Percentiles rank a stretch among this genome's conserved stretches.
Evolutionary conservation across 345 rosid species (phyloP).

Genomic region (Acer campestre): DNA sequence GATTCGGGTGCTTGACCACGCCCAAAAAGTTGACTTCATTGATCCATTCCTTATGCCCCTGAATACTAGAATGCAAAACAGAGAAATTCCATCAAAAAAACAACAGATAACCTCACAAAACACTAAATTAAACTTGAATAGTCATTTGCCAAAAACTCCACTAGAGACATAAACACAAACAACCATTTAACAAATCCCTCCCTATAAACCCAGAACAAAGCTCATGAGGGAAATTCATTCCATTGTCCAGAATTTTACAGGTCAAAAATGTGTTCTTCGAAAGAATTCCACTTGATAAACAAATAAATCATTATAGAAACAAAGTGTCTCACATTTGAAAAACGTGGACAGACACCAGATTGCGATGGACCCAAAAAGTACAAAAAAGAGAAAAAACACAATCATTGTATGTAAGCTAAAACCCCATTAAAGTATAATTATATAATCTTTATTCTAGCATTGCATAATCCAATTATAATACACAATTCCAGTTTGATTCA

Average conservation of each 20-base stretch:
- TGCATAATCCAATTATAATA: not conserved
- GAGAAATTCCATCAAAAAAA: slow-evolving; percentile 19
- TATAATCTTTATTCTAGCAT: not conserved
- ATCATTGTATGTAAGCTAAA: not conserved
- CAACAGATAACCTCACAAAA: slow-evolving; percentile 12
- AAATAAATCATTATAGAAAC: not conserved
- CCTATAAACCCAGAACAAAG: not conserved
- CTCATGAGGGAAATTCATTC: not conserved
- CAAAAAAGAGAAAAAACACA: not conserved
- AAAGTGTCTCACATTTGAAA: not conserved
- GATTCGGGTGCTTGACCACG: slow-evolving; percentile 91
- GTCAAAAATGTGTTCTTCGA: not conserved
- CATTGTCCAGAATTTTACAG: not conserved
- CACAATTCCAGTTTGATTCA: not conserved
- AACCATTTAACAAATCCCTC: not conserved
- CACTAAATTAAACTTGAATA: not conserved
- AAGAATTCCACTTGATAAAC: not conserved
- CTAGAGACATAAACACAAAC: not conserved
- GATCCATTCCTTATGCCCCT: slow-evolving; percentile 99
- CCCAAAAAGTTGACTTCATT: slow-evolving; percentile 93
- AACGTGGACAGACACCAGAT: slow-evolving; percentile 1
- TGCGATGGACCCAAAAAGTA: slow-evolving; percentile 4
- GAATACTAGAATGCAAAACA: slow-evolving; percentile 62
- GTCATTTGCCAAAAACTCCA: not conserved
- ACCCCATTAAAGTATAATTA: not conserved